Base-by-base conservation (phyloP, 2,329 filamentous ascomycete genomes). In the Clonostachys chloroleuca region DNA sequence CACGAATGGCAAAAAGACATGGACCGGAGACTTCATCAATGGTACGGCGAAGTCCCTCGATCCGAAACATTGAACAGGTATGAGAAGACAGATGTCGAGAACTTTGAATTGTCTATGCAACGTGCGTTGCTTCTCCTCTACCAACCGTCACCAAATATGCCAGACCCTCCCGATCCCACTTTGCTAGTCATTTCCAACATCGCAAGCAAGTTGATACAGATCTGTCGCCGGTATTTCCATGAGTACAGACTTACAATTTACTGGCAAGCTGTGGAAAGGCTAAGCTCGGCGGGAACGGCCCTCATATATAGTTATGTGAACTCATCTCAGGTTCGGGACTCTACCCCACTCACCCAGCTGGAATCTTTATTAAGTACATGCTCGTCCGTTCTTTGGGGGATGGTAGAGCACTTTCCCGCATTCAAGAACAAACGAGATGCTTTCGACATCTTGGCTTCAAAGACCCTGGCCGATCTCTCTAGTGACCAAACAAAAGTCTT, bases 231-330 rank as follows among this genome's bases (percentile, higher is more conserved):
- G 9, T 44, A 33, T 18, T 33, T 44, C 18, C 30, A 7, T 33
- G 42, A 44, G 17, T 33, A 44, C 30, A 44, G 34, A n/a, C 30
- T 44, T n/a, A 44, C 42, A 10, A 44, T 44, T 16, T 44, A 34
- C 17, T 44, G 42, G 42, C 42, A 30, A 34, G 42, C 42, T 24
- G 42, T 44, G 13, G 17, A 44, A 17, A 30, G 42, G 3, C 30
- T 44, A 6, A 16, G n/a, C 17, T n/a, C 42, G 17, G 42, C 42
- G 10, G 42, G 42, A 14, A 33, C 18, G 13, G 13, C 30, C 12
- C 30, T 44, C 12, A 16, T 44, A 14, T 44, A 12, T 34, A 33
- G 42, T 10, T 44, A 44, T 33, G 30, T 34, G 12, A 12, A 44
- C 17, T 30, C 42, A 13, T 5, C 30, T 33, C 14, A 18, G 34